Evolutionary conservation across 495 filamentous ascomycete species (phyloP).

Genomic region (Aspergillus cavernicola): DNA sequence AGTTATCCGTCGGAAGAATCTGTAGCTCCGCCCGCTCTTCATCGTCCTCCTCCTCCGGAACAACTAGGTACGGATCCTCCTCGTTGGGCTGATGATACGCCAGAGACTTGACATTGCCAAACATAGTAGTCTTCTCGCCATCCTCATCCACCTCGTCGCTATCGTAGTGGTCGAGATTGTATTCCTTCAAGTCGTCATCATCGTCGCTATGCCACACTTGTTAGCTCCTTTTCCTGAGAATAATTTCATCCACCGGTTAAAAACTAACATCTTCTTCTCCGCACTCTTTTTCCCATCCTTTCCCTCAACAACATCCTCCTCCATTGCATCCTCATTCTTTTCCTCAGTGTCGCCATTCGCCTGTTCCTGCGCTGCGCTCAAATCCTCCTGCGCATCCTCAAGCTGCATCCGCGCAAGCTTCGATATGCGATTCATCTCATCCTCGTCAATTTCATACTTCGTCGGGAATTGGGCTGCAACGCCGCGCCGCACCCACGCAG

Average conservation of each 20-base stretch:
- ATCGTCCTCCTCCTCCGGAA: slow-evolving; percentile 69
- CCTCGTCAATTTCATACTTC: slow-evolving; percentile 88
- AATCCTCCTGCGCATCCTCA: slow-evolving; percentile 84
- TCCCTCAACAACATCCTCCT: slow-evolving; percentile 32
- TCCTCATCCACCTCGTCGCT: slow-evolving; percentile 68
- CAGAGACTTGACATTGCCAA: slow-evolving; percentile 88
- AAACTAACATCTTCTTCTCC: slow-evolving; percentile 17
- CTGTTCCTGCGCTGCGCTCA: slow-evolving; percentile 60
- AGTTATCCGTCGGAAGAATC: slow-evolving; percentile 86
- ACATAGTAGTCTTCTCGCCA: slow-evolving; percentile 77
- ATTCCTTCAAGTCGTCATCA: slow-evolving; percentile 87
- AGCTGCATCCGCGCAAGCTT: slow-evolving; percentile 84
- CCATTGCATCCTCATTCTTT: slow-evolving; percentile 29
- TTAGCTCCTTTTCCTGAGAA: slow-evolving; percentile 23
- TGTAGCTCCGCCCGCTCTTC: slow-evolving; percentile 94
- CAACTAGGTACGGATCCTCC: slow-evolving; percentile 92
- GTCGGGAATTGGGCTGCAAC: slow-evolving; percentile 87
- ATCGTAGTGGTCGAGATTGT: slow-evolving; percentile 92
- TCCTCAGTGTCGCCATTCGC: slow-evolving; percentile 30
- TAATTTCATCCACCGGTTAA: too few species aligned
- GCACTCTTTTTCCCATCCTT: slow-evolving; percentile 21
- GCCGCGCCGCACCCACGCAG: slow-evolving; percentile 89
- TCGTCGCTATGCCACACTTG: not conserved
- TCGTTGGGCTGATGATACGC: slow-evolving; percentile 91
- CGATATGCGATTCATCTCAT: slow-evolving; percentile 87